Base-by-base conservation (phyloP, 2,329 filamentous ascomycete genomes). In the Acrodontium crateriforme region DNA sequence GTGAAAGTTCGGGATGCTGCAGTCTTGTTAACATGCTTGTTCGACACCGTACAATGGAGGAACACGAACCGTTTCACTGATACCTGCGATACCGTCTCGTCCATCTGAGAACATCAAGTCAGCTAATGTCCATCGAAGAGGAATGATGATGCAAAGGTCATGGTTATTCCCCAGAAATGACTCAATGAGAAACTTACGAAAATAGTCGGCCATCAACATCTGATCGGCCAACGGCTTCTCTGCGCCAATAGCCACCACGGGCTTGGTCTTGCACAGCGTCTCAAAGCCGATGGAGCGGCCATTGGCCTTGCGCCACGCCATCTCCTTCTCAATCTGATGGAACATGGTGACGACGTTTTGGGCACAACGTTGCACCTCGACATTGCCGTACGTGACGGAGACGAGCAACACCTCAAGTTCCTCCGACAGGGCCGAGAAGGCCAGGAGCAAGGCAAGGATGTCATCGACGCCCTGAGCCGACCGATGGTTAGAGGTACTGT, bases 371-470 rank as follows among this genome's bases (percentile, higher is more conserved):
- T 84, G 67, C 10, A 93, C 72, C 41, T 85, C 74, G 13, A 95
- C 81, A 50, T 98, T 98, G 31, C 89, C 89, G 54, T 89, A 94
- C 1, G 85, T 93, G 35, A 94, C 68, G 2, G 84, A 92, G 31
- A 98, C 66, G 54, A 95, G 68, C 25, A 80, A 56, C 18, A 95
- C 63, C 52, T 95, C 82, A 13, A 95, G 64, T 49, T 95, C 87
- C 42, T 92, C 79, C 0, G 78, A 69, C 14, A 71, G 73, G 18
- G 82, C 75, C 29, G 83, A 78, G 35, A 95, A 70, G 3, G 89
- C 85, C 27, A 95, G 66, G 18, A 98, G 66, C 53, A 95, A 69
- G 24, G 84, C 87, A 36, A 95, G 65, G 29, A 89, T 67, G 66
- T 98, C 89, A 58, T 98, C 89, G 42, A 89, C 78, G 38, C 87